Conservation (phyloP, 331 rosid genomes). For the Malus hybrid region DNA sequence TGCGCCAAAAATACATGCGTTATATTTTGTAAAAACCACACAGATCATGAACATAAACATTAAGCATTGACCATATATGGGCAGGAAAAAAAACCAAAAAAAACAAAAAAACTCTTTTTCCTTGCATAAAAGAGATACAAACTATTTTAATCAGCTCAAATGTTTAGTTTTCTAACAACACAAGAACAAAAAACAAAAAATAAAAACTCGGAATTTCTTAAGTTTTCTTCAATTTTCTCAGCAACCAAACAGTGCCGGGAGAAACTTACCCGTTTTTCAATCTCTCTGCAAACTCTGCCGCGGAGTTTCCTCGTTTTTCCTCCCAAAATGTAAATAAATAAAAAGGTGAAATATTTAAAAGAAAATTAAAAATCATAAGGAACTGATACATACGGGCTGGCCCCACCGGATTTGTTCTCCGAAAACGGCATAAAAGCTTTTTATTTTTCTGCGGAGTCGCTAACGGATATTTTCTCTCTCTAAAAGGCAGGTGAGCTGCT, state of each 20-base stretch:
- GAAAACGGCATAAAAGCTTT: not conserved
- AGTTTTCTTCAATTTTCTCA: not conserved
- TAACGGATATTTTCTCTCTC: not conserved
- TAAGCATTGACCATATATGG: not conserved
- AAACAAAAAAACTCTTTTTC: not conserved
- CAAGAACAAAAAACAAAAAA: not conserved
- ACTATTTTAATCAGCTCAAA: not conserved
- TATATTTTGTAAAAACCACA: not conserved
- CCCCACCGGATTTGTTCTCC: constrained; percentile 27
- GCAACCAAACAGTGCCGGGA: constrained; percentile 14
- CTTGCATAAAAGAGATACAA: not conserved
- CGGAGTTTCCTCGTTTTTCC: not conserved
- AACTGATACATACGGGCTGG: not conserved
- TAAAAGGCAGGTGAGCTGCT: not conserved
- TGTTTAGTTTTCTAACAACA: not conserved
- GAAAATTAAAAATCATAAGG: not conserved
- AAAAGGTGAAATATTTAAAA: not conserved
- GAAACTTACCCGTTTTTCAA: not conserved
- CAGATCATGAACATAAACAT: not conserved
- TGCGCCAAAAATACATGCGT: not conserved
- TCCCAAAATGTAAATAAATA: not conserved
- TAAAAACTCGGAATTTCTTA: not conserved
- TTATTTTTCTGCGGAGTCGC: not conserved
- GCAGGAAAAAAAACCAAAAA: not conserved
- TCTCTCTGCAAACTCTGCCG: not conserved